Percentiles rank a stretch among this genome's conserved stretches.
phyloP scores from a whole-genome alignment of 1,284 basidiomycete genomes.

The Abortiporus biennis region DNA sequence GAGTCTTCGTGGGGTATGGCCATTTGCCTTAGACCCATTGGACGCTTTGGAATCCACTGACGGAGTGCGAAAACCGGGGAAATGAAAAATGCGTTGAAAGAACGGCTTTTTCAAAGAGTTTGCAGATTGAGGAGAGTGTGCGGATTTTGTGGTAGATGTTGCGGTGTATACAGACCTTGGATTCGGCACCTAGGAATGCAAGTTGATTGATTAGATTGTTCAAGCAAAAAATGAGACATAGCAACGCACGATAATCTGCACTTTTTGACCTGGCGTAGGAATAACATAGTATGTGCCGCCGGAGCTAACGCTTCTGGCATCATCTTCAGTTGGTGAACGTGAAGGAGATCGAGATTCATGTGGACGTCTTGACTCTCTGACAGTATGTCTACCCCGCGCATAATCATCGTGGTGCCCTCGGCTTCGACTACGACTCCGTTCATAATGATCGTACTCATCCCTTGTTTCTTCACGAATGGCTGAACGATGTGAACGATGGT shows the following conservation, averaged over 20 bases:
- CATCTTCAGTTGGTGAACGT: conserved; percentile 18
- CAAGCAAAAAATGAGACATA: conserved; percentile 1
- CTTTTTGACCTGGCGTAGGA: conserved; percentile 59
- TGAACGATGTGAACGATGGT: conserved; percentile 3
- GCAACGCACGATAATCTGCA: conserved; percentile 60
- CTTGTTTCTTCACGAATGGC: neutral
- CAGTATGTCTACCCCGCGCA: conserved; percentile 8
- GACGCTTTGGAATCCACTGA: conserved; percentile 21
- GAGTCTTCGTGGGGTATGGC: conserved; percentile 17
- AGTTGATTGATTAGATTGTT: too few species aligned
- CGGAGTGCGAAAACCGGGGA: conserved; percentile 16
- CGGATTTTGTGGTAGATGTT: conserved; percentile 17
- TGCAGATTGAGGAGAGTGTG: conserved; percentile 16
- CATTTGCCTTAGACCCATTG: conserved; percentile 17
- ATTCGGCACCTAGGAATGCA: conserved; percentile 20
- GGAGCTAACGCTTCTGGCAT: conserved; percentile 43
- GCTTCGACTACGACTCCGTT: conserved; percentile 6
- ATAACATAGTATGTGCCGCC: conserved; percentile 70
- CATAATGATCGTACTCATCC: neutral
- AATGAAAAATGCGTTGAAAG: conserved; percentile 26
- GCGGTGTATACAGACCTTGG: conserved; percentile 20
- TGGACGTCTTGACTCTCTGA: conserved; percentile 9
- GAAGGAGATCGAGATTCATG: conserved; percentile 9
- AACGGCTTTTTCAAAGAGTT: conserved; percentile 21
- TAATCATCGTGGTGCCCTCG: neutral